Percentiles rank a stretch among this genome's conserved stretches.
These are phyloP conservation scores for Sambucus nigra DNA, from an alignment of 129 eudicot genomes.

Conservation along the genomic window DNA sequence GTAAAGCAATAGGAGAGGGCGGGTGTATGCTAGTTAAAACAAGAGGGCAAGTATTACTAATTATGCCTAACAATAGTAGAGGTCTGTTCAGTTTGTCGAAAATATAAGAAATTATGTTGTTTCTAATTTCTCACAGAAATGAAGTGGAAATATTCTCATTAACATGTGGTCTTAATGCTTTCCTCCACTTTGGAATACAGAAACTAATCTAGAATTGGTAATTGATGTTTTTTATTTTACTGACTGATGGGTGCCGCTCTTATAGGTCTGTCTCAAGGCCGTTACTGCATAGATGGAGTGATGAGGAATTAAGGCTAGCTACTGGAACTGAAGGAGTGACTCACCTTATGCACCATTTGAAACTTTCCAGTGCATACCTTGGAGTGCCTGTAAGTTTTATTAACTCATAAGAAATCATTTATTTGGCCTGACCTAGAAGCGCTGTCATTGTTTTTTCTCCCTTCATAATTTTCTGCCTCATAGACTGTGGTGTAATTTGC, in stretches of 20 bases:
- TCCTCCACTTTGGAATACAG: neutral
- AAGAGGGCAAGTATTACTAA: too few species aligned
- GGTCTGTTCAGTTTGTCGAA: too few species aligned
- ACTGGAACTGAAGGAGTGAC: constrained; percentile 41
- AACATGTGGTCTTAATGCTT: neutral
- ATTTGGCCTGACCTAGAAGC: neutral
- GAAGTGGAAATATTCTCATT: neutral
- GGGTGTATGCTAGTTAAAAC: too few species aligned
- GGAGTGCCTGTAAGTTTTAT: constrained; percentile 58
- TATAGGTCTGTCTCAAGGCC: constrained; percentile 12
- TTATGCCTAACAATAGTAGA: too few species aligned
- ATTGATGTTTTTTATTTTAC: neutral
- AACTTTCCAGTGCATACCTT: constrained; percentile 56
- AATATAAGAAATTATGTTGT: neutral
- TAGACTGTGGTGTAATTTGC: neutral
- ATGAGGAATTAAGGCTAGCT: constrained; percentile 59
- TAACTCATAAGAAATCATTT: neutral
- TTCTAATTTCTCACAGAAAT: neutral
- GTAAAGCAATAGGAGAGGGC: too few species aligned
- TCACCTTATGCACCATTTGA: constrained; percentile 41
- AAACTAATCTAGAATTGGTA: neutral
- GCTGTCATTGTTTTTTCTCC: neutral
- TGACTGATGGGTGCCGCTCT: constrained; percentile 5
- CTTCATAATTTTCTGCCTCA: constrained; percentile 9
- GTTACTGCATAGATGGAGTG: constrained; percentile 42